Evolutionary conservation across 305 asterid genomes (phyloP), one percentile per base, ranked within the genome.

Genomic region (Caryopteris hybrid): DNA sequence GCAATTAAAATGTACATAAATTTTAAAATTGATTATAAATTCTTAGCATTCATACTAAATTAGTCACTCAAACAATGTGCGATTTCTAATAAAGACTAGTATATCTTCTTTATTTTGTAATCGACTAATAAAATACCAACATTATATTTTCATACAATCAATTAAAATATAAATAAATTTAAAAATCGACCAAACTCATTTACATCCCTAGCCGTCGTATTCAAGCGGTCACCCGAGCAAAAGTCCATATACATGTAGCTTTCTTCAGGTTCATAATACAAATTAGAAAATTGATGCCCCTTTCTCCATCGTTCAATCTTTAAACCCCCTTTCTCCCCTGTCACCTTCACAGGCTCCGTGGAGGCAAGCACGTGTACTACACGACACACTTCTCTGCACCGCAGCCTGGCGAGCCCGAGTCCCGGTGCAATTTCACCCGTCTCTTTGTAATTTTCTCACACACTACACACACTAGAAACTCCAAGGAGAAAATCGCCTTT

Each of bases 381-480:
- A 41, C 43, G 74, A 69, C 76, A 64, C 58, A 20, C 3, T 38
- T 18, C 58, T 13, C 54, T 16, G 33, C 59, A 61, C 62, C 63
- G 54, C 53, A 67, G 64, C 4, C 64, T 58, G 63, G 27, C 61
- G 38, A 51, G 14, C 72, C 42, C 71, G 60, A 20, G 25, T 34
- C 70, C 66, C 52, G 6, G 52, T 64, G 38, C 72, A 50, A 10
- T 73, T 6, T 41, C 78, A 59, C 66, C 66, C 60, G 31, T 71
- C 63, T 2, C 14, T 52, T 54, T 53, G 7, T 50, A 8, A 3
- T 38, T 29, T 38, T 17, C 31, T 18, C 66, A 45, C 54, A 57
- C 66, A 25, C 1, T 13, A 55, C 7, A 9, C 11, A 2, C 39
- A 10, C 29, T 11, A 13, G 0, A 27, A 39, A 10, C 36, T 5